phyloP scores from a whole-genome alignment of 2,329 filamentous ascomycete species.

The Fusarium brachygibbosum region DNA sequence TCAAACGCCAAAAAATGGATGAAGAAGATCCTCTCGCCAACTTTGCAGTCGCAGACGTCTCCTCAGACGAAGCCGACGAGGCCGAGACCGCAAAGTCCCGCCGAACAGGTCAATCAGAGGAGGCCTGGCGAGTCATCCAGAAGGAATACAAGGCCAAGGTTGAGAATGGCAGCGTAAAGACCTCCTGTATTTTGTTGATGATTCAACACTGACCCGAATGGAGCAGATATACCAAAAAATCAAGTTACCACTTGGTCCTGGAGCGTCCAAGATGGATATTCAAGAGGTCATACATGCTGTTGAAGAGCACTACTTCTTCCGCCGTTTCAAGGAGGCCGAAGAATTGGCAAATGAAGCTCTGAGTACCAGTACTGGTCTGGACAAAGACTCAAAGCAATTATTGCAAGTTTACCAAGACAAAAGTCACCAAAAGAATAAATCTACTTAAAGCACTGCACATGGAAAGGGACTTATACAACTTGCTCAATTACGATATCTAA shows the following conservation, averaged over 20 bases:
- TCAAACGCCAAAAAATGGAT: conserved; percentile 45
- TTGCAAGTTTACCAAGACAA: conserved; percentile 60
- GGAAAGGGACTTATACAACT: neutral
- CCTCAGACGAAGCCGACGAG: conserved; percentile 54
- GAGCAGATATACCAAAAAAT: conserved; percentile 61
- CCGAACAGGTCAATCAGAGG: conserved; percentile 63
- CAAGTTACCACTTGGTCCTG: conserved; percentile 56
- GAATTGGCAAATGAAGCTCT: conserved; percentile 57
- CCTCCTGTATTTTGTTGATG: neutral
- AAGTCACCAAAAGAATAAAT: conserved; percentile 54
- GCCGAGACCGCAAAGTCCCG: conserved; percentile 49
- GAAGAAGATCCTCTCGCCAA: conserved; percentile 51
- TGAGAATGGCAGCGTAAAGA: conserved; percentile 67
- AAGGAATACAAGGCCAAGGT: conserved; percentile 62
- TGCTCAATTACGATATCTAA: conserved; percentile 15
- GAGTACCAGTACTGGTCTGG: conserved; percentile 53
- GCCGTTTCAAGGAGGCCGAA: conserved; percentile 61
- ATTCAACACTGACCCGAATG: conserved; percentile 45
- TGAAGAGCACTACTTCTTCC: conserved; percentile 70
- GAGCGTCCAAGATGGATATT: conserved; percentile 60
- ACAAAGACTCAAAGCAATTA: conserved; percentile 59
- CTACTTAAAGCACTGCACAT: conserved; percentile 10
- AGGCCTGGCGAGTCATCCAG: conserved; percentile 63
- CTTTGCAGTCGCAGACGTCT: conserved; percentile 53
- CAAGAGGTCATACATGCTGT: conserved; percentile 68